Conservation (phyloP, 805 yeast genomes). For the Hyphopichia homilentoma region DNA sequence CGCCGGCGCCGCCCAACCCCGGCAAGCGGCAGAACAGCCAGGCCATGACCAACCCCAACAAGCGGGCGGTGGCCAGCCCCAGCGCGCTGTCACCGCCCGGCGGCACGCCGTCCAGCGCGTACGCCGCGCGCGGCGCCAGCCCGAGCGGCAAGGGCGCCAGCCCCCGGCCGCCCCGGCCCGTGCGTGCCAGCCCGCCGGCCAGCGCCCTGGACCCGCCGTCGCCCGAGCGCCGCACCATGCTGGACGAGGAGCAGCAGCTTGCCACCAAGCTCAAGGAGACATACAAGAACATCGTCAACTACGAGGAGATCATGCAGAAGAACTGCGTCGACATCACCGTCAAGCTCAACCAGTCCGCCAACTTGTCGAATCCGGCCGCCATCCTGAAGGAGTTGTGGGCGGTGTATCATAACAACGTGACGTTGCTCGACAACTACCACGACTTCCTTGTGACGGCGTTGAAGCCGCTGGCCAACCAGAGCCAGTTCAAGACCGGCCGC, state of each 20-base stretch:
- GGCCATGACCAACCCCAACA: too few relatives aligned
- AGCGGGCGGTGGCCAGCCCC: too few relatives aligned
- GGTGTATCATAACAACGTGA: constrained; percentile 64
- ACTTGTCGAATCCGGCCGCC: constrained; percentile 36
- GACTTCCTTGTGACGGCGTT: constrained; percentile 70
- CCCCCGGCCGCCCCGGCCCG: too few relatives aligned
- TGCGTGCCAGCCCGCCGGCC: too few relatives aligned
- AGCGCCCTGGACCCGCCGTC: too few relatives aligned
- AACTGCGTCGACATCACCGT: constrained; percentile 59
- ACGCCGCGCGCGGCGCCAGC: too few relatives aligned
- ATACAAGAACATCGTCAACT: constrained; percentile 62
- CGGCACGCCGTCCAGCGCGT: too few relatives aligned
- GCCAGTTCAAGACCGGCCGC: constrained; percentile 65
- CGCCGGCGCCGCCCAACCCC: too few relatives aligned
- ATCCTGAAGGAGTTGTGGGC: constrained; percentile 63
- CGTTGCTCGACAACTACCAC: constrained; percentile 64
- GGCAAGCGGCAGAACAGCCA: too few relatives aligned
- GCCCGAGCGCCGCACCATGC: constrained; percentile 33
- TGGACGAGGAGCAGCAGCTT: constrained; percentile 61
- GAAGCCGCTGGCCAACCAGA: constrained; percentile 50
- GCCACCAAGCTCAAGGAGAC: constrained; percentile 73
- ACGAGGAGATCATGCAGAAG: constrained; percentile 67
- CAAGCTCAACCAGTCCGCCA: constrained; percentile 40
- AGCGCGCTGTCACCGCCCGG: too few relatives aligned
- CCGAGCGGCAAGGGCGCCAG: too few relatives aligned